These are phyloP conservation scores for Rhizophora mangle DNA, from an alignment of 345 rosid species.

Conservation along the genomic window DNA sequence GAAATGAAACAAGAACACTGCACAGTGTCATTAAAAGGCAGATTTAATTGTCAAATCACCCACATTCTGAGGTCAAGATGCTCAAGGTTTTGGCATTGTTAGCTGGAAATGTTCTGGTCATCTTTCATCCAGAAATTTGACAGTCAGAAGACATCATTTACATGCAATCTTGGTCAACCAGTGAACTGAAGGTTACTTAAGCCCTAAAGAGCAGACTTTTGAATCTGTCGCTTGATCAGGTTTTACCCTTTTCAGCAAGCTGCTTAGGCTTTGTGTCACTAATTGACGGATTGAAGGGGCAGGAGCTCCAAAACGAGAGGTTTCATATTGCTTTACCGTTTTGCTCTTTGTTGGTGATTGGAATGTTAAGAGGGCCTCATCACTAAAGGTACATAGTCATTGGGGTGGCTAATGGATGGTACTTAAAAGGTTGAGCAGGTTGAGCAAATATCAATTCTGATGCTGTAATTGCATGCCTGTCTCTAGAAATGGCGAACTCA, in stretches of 20 bases:
- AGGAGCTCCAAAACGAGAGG: no score
- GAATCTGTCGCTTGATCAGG: not conserved
- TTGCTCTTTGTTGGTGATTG: no score
- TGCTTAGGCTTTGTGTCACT: not conserved
- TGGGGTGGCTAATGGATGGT: not conserved
- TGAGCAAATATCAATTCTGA: not conserved
- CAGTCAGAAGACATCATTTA: not conserved
- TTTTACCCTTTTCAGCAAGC: not conserved
- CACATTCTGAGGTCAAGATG: not conserved
- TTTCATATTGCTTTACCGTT: no score
- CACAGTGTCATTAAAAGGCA: not conserved
- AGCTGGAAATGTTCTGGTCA: not conserved
- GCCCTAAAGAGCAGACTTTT: not conserved
- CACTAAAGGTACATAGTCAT: not conserved
- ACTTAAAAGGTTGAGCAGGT: not conserved
- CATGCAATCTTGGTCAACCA: not conserved
- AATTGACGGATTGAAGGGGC: not conserved
- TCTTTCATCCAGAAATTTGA: not conserved
- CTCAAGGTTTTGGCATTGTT: not conserved
- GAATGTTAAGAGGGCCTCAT: not conserved
- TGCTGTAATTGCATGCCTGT: conserved; percentile 3
- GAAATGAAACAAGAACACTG: conserved; percentile 40
- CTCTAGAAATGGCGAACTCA: not conserved
- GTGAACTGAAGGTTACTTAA: not conserved
- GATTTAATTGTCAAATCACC: not conserved